Base-by-base conservation (phyloP, 228 moss, liverwort and hornwort genomes). In the Sphagnum magellanicum region DNA sequence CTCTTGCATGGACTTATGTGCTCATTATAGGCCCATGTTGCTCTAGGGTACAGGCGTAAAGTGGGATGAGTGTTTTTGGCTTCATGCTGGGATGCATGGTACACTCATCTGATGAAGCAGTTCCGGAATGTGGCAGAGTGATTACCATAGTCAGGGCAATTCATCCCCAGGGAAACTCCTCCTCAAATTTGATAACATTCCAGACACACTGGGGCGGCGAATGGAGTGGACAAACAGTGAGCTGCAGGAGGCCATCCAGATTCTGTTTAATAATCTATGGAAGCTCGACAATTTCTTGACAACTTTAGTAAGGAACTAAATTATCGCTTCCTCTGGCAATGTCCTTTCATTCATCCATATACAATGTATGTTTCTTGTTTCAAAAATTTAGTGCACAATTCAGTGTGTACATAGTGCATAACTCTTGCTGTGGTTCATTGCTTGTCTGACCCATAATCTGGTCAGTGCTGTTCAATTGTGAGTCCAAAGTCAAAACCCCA, bases 151-250 rank as follows among this genome's bases (percentile, higher is more conserved):
- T 66, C 85, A 81, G 74, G 90, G 86, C 64, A 81, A 88, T 70
- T 57, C 68, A 13, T 76, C 66, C 65, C 76, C 84, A 67, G 83
- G 78, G 70, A 76, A 83, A 74, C 83, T 83, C 67, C 74, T 90
- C 70, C 83, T 97, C 57, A 84, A 81, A 64, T 87, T 93, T 76
- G 87, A 88, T 65, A 83, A 88, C 63, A 74, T 91, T 64, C 81
- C 93, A 9, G 80, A 81, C 70, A 76, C 91, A 64, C 77, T 88
- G 17, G 73, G 74, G 76, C 70, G 74, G 67, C 88, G 78, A 70
- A 72, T 76, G 75, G 83, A 91, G 72, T 97, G 93, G 97, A 87
- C 79, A 63, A 83, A 87, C 10, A 64, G 75, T 67, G 90, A 97
- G 68, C 69, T 93, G 50, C 80, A 87, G 59, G 81, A 72, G 70